Evolutionary conservation across 1,139 yeast species (phyloP).

Genomic region (Blastobotrys apis): DNA sequence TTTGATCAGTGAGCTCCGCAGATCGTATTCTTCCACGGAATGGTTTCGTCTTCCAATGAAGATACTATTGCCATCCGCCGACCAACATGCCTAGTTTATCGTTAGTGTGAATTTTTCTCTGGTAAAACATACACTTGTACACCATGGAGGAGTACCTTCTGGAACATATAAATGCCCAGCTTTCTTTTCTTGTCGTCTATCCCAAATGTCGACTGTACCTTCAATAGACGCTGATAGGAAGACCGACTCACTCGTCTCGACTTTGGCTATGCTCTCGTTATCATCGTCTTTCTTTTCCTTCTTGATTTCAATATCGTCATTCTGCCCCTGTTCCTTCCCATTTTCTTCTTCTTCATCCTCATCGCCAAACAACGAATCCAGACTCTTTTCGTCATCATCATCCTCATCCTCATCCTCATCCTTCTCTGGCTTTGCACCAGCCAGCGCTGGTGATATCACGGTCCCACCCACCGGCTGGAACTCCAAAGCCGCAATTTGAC

Average conservation of each 20-base stretch:
- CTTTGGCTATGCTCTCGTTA: too few species aligned
- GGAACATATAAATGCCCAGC: constrained; percentile 60
- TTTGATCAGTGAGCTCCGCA: constrained; percentile 52
- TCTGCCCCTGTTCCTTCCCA: constrained; percentile 40
- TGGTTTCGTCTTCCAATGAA: constrained; percentile 89
- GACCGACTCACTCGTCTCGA: constrained; percentile 47
- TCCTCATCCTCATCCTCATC: constrained; percentile 13
- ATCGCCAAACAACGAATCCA: constrained; percentile 78
- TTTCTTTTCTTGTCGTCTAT: constrained; percentile 49
- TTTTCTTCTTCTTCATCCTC: constrained; percentile 53
- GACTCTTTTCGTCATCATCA: constrained; percentile 52
- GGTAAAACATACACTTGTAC: too few species aligned
- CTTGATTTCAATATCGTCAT: constrained; percentile 8
- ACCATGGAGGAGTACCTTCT: constrained; percentile 85
- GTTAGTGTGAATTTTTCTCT: too few species aligned
- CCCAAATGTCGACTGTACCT: constrained; percentile 84
- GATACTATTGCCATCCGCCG: constrained; percentile 70
- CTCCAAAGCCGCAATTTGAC: constrained; percentile 75
- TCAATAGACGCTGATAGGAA: constrained; percentile 81
- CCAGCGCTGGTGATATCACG: constrained; percentile 32
- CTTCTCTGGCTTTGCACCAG: constrained; percentile 10
- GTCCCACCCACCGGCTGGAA: constrained; percentile 71
- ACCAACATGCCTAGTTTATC: too few species aligned
- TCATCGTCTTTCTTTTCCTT: constrained; percentile 3
- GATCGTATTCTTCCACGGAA: constrained; percentile 77